Conservation (phyloP, 1,284 basidiomycete species). For the Pterulicium gracile region DNA sequence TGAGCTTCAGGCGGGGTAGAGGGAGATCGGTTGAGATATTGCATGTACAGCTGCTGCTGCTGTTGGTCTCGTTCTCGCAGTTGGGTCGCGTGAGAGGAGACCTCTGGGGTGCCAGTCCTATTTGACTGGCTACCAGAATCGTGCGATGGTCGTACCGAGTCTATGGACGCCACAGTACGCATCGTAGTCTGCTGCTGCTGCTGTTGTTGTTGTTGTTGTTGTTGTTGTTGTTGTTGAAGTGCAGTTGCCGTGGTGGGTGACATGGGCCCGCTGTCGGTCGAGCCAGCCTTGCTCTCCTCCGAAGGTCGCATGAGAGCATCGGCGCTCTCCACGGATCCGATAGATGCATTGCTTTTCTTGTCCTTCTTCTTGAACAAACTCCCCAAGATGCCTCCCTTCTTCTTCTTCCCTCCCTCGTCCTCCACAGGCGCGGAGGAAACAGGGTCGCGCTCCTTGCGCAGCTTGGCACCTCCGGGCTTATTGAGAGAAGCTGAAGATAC, state of each 20-base stretch:
- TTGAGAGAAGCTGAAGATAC: constrained; percentile 26
- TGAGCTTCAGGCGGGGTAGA: constrained; percentile 63
- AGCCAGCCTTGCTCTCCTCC: constrained; percentile 28
- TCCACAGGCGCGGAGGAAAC: constrained; percentile 12
- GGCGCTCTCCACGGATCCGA: constrained; percentile 33
- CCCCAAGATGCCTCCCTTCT: constrained; percentile 61
- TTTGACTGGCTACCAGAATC: too few relatives aligned
- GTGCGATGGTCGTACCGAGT: constrained; percentile 9
- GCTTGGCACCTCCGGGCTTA: constrained; percentile 34
- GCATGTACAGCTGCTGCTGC: constrained; percentile 81
- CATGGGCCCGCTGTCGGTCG: constrained; percentile 18
- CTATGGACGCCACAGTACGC: not conserved
- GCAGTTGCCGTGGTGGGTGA: constrained; percentile 40
- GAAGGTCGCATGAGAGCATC: constrained; percentile 26
- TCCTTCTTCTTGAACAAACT: constrained; percentile 71
- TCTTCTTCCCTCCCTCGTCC: constrained; percentile 52
- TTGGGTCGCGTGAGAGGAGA: constrained; percentile 39
- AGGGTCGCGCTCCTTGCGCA: constrained; percentile 53
- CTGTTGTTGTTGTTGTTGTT: constrained; percentile 19
- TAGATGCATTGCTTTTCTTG: constrained; percentile 45
- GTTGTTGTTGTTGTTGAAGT: constrained; percentile 45
- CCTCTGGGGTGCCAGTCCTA: constrained; percentile 22
- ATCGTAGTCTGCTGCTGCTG: constrained; percentile 15
- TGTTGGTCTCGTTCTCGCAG: constrained; percentile 82
- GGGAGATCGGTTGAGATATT: constrained; percentile 77